Evolutionary conservation across 2,329 filamentous ascomycete species (phyloP).

Genomic region (Grosmannia clavigera): DNA sequence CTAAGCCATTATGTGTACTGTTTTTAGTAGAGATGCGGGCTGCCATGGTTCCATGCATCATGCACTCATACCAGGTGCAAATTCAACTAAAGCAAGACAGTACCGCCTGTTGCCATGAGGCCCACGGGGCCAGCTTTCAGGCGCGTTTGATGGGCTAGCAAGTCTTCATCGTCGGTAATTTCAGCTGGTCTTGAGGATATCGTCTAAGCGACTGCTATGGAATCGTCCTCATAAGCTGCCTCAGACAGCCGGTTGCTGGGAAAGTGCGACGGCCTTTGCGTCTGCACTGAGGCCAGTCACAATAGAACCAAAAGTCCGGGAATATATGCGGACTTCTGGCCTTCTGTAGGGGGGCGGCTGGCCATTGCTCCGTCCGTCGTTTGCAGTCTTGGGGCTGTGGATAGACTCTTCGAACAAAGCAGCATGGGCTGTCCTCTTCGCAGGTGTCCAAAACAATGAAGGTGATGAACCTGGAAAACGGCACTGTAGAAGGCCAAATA

Average conservation of each 20-base stretch:
- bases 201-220: slow-evolving; percentile 7
- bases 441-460: too few species aligned
- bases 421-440: too few species aligned
- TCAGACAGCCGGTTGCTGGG: slow-evolving; percentile 9
- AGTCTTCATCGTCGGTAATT: slow-evolving; percentile 4
- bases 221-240: slow-evolving; percentile 4
- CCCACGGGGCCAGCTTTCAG: slow-evolving; percentile 3
- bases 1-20: too few species aligned
- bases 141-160: slow-evolving; percentile 4
- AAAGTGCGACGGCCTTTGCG: slow-evolving; percentile 11
- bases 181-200: slow-evolving; percentile 5
- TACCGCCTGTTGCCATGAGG: slow-evolving; percentile 3
- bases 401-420: too few species aligned
- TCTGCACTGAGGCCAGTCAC: slow-evolving; percentile 11
- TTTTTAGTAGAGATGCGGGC: background rate
- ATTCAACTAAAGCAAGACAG: slow-evolving; percentile 11
- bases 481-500: too few species aligned
- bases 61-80: slow-evolving; percentile 6
- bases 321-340: background rate
- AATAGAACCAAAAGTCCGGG: slow-evolving; percentile 8
- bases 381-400: too few species aligned
- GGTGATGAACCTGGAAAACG: too few species aligned
- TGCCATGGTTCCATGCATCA: slow-evolving; percentile 11
- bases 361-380: too few species aligned
- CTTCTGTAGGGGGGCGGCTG: background rate